These are phyloP conservation scores for Linanthus parryae DNA, from an alignment of 148 eudicot species.

Conservation along the genomic window DNA sequence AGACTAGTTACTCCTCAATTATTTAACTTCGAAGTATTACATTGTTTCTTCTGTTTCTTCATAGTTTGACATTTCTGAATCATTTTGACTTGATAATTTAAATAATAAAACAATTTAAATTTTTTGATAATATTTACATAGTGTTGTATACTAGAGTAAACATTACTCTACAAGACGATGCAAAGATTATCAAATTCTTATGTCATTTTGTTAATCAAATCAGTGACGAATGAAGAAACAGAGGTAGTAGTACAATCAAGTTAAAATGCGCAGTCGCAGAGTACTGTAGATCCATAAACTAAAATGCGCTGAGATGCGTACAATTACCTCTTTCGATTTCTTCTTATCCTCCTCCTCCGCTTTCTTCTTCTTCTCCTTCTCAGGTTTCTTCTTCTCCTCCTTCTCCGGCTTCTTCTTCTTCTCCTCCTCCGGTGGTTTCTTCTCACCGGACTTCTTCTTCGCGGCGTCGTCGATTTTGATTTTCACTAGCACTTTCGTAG, in stretches of 20 bases:
- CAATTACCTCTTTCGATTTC: slow-evolving; percentile 42
- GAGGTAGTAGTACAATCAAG: neutral
- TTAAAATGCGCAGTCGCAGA: slow-evolving; percentile 3
- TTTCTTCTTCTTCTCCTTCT: slow-evolving; percentile 3
- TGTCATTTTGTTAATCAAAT: neutral
- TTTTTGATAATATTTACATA: neutral
- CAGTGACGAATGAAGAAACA: neutral
- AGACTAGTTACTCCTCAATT: neutral
- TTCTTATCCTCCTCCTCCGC: slow-evolving; percentile 22
- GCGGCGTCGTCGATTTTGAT: slow-evolving; percentile 5
- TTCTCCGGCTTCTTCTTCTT: slow-evolving; percentile 13
- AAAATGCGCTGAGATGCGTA: neutral
- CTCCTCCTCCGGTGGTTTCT: slow-evolving; percentile 5
- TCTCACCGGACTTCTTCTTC: slow-evolving; percentile 3
- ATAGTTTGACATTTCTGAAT: no score
- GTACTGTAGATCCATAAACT: no score
- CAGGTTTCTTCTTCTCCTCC: slow-evolving; percentile 3
- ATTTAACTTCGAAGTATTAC: neutral
- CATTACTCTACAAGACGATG: neutral
- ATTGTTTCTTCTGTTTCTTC: no score
- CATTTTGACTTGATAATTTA: no score
- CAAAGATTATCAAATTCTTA: neutral
- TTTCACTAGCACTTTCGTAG: slow-evolving; percentile 24
- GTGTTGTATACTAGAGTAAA: neutral
- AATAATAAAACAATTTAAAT: neutral